Percentiles rank a stretch among this genome's conserved stretches.
These are phyloP conservation scores for Chalaropsis thielavioides DNA, from an alignment of 2,329 filamentous ascomycete species.

Conservation along the genomic window DNA sequence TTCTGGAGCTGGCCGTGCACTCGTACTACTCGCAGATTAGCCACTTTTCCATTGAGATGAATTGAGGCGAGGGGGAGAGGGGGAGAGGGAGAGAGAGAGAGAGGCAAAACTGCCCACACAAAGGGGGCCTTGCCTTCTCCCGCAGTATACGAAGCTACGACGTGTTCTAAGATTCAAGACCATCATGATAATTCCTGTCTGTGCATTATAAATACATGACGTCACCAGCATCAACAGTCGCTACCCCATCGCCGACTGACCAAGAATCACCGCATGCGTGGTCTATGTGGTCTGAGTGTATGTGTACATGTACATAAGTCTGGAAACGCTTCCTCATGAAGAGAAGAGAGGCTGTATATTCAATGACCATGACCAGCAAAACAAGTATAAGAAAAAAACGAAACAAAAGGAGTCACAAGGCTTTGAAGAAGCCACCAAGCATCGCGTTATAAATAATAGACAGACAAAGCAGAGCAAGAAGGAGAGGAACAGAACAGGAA, in stretches of 20 bases:
- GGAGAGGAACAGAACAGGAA: no score
- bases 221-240: not conserved
- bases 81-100: conserved; percentile 9
- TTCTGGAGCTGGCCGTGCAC: conserved; percentile 54
- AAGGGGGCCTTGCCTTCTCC: not conserved
- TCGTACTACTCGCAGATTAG: conserved; percentile 62
- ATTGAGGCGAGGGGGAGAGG: not conserved
- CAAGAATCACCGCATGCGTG: no score
- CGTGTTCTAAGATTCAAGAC: not conserved
- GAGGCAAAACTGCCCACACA: not conserved
- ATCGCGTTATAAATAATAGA: conserved; percentile 1
- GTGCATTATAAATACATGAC: not conserved
- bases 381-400: not conserved
- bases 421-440: not conserved
- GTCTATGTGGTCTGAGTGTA: no score
- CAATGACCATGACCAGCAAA: not conserved
- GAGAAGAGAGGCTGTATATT: not conserved
- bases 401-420: not conserved
- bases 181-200: not conserved
- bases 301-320: not conserved
- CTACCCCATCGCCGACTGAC: not conserved
- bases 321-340: not conserved
- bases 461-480: not conserved
- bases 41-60: conserved; percentile 54
- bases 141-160: not conserved